phyloP scores from a whole-genome alignment of 2,329 filamentous ascomycete species.

The Ilyonectria destructans region DNA sequence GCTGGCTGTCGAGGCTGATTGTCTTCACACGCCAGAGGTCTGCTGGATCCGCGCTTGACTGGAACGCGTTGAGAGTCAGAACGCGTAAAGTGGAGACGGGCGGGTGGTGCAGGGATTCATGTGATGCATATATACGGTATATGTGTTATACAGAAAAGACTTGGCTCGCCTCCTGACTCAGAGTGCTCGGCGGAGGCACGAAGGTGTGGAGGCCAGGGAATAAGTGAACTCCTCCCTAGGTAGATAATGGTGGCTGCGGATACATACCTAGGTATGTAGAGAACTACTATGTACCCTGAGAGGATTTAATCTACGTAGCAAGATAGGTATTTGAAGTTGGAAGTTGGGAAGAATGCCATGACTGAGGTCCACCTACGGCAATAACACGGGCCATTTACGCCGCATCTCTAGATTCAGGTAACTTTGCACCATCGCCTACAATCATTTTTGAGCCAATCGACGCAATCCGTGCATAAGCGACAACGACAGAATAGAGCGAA shows the following conservation, averaged over 20 bases:
- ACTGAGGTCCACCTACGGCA: too few species aligned
- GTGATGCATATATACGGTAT: neutral
- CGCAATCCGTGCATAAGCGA: neutral
- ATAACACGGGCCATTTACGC: neutral
- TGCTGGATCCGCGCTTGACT: neutral
- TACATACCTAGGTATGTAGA: too few species aligned
- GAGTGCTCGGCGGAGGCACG: too few species aligned
- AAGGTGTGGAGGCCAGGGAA: neutral
- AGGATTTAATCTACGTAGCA: too few species aligned
- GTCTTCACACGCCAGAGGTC: neutral
- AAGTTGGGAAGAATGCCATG: too few species aligned
- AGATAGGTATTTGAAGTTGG: too few species aligned
- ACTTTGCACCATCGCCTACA: neutral
- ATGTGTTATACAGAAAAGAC: neutral
- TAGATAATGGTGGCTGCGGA: too few species aligned
- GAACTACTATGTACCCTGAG: too few species aligned
- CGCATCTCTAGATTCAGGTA: neutral
- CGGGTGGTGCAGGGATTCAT: neutral
- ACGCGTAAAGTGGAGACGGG: slow-evolving; percentile 1
- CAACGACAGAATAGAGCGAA: neutral
- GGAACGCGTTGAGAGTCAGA: neutral
- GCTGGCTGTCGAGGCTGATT: neutral
- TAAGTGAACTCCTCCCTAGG: too few species aligned
- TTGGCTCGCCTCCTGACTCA: neutral
- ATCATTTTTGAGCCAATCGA: neutral